phyloP scores from a whole-genome alignment of 345 rosid genomes.

The Rhizophora mangle region DNA sequence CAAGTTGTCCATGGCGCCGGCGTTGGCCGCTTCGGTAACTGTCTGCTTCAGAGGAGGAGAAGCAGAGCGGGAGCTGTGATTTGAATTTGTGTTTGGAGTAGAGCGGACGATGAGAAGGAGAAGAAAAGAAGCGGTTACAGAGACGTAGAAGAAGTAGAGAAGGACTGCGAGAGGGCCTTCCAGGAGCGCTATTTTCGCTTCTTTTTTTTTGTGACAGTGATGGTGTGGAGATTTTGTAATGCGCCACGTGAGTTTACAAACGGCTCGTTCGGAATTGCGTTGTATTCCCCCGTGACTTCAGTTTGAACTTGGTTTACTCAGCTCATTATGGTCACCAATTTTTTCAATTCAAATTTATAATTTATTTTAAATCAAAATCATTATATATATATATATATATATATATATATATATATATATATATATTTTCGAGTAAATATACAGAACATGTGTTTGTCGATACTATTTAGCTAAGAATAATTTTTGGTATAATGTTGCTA shows the following conservation, averaged over 20 bases:
- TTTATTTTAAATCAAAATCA: no score
- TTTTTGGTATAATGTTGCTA: no score
- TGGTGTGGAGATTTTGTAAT: neutral
- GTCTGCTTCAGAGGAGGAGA: neutral
- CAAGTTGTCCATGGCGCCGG: slow-evolving; percentile 50
- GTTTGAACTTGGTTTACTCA: neutral
- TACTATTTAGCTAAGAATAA: no score
- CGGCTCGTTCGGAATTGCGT: neutral
- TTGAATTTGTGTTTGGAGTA: slow-evolving; percentile 4
- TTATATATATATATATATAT: no score
- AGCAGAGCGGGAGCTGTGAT: neutral
- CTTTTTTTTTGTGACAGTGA: neutral
- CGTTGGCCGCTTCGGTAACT: neutral
- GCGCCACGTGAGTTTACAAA: neutral
- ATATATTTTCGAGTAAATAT: no score
- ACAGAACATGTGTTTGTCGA: no score
- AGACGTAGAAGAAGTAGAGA: slow-evolving; percentile 9
- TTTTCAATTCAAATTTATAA: no score
- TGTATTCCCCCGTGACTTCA: slow-evolving; percentile 3
- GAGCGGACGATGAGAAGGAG: slow-evolving; percentile 4
- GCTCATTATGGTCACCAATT: no score
- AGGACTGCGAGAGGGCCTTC: neutral
- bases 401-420: no score
- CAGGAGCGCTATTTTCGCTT: slow-evolving; percentile 13
- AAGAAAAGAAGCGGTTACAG: slow-evolving; percentile 8